phyloP scores from a whole-genome alignment of 2,329 filamentous ascomycete species.

The Ophiostoma sp. region DNA sequence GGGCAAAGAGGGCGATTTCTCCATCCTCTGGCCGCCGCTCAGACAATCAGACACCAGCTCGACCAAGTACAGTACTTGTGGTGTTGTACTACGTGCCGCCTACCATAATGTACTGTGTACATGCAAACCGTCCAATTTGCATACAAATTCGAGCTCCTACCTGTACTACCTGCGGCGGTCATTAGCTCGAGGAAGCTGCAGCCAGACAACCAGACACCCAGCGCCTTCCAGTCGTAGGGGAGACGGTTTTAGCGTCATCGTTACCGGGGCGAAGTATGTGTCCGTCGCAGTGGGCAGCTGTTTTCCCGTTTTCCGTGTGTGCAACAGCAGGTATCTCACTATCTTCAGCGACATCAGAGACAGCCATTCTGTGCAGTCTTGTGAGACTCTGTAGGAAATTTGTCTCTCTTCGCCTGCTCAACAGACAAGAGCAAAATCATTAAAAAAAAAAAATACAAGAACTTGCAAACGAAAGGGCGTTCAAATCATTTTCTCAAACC shows the following conservation, averaged over 20 bases:
- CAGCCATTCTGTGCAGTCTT: not conserved
- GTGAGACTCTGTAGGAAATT: not conserved
- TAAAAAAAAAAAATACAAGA: not conserved
- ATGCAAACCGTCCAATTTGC: not conserved
- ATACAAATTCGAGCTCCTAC: slow-evolving; percentile 13
- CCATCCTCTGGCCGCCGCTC: slow-evolving; percentile 25
- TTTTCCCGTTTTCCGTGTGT: too few relatives aligned
- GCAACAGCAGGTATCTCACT: not conserved
- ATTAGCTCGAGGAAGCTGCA: not conserved
- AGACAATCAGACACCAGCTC: slow-evolving; percentile 12
- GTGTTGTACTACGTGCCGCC: slow-evolving; percentile 28
- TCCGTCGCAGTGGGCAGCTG: not conserved
- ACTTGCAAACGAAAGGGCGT: too few relatives aligned
- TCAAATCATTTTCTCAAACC: too few relatives aligned
- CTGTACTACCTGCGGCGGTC: not conserved
- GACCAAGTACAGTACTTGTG: slow-evolving; percentile 25
- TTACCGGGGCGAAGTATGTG: not conserved
- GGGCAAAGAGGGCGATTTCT: slow-evolving; percentile 25
- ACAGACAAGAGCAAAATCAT: too few relatives aligned
- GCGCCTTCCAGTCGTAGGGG: not conserved
- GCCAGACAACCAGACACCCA: not conserved
- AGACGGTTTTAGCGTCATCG: not conserved
- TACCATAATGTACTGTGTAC: slow-evolving; percentile 29
- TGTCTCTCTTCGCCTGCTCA: too few relatives aligned
- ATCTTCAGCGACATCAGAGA: not conserved